phyloP scores from a whole-genome alignment of 106 monocot species.

The Dioscorea zingiberensis region DNA sequence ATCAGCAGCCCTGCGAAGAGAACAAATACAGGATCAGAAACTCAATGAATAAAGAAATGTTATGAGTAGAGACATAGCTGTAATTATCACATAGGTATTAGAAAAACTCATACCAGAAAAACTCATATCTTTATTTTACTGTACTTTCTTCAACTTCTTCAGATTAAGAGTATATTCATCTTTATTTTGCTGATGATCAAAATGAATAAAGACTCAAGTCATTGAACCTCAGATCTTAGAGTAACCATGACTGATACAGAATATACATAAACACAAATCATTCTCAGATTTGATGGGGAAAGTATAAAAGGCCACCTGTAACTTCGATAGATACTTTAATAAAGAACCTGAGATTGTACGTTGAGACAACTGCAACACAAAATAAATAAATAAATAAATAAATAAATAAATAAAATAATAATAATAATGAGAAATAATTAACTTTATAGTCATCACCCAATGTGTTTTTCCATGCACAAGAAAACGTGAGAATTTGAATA shows the following conservation, averaged over 20 bases:
- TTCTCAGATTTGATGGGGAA: too few species aligned
- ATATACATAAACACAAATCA: background rate
- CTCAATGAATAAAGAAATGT: background rate
- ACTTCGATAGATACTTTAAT: conserved; percentile 94
- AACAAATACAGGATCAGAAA: conserved; percentile 18
- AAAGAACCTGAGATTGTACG: conserved; percentile 90
- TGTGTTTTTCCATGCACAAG: too few species aligned
- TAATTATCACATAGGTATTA: too few species aligned
- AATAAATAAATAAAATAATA: too few species aligned
- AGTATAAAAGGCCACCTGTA: conserved; percentile 54
- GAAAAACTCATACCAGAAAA: too few species aligned
- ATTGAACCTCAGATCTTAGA: background rate
- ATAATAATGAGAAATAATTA: too few species aligned
- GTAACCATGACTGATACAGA: background rate
- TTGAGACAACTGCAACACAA: conserved; percentile 77
- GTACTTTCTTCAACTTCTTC: too few species aligned
- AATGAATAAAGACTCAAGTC: conserved; percentile 1
- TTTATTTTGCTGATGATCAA: conserved; percentile 3
- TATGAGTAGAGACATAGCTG: background rate
- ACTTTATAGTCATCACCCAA: too few species aligned
- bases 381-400: too few species aligned
- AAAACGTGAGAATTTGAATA: too few species aligned
- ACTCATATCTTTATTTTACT: too few species aligned
- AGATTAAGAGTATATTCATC: background rate
- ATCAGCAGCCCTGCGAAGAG: conserved; percentile 77